Evolutionary conservation across 306 rosid genomes (phyloP), one percentile per base, ranked within the genome.

Genomic region (Begonia loranthoides): DNA sequence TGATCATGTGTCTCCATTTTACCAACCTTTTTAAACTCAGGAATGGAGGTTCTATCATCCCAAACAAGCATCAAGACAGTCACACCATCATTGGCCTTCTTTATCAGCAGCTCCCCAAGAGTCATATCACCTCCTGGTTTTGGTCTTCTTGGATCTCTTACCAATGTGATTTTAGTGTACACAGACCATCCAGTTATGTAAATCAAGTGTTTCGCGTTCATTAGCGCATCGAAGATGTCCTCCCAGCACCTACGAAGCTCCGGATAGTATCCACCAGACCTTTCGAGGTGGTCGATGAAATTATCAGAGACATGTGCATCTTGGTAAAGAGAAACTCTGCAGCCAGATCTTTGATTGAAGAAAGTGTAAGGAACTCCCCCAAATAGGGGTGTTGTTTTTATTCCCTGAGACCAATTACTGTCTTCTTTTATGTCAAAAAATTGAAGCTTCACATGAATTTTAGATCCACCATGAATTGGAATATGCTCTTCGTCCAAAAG

Each of bases 111-210:
- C 56, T 85, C 66, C 21, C 97, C 94, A 8, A 85, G 82, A 5
- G 79, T 80, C 7, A 60, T 24, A 12, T 44, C 65, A 9, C 50
- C 70, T 51, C 58, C 52, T 19, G 55, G 43, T 9, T 16, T 58
- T 52, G 50, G 7, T 59, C 56, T 47, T 0, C 10, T 19, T 1
- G 48, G 56, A 61, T 78, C 87, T 59, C 92, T 74, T 55, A 67
- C 17, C 65, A 90, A 76, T 15, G 63, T 54, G 55, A 78, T 80
- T 51, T 74, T 49, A 11, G 86, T 70, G 52, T 67, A 61, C 13
- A 86, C 61, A 40, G 95, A 82, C 99, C 94, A 90, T 4, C 99
- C 88, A 12, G 84, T 61, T 51, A 86, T 80, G 80, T 90, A 90
- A 66, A 90, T 63, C 13, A 90, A 58, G 61, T 66, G 15, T 40